Evolutionary conservation across 108 stramenopile species (phyloP).

Genomic region (Halocafeteria seosinensis): DNA sequence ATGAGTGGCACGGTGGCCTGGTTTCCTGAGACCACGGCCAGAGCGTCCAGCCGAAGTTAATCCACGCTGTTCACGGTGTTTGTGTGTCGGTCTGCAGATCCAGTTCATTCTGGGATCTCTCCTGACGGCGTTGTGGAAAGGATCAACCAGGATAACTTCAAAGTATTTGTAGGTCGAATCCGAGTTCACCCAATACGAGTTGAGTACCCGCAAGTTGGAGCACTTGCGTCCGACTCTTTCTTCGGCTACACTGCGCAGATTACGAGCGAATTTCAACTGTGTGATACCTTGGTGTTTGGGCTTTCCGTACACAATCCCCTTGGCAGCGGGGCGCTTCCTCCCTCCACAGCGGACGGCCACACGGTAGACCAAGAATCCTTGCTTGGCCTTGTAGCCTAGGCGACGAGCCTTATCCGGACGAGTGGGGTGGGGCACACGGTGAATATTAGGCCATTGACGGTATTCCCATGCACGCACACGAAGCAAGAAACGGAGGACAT

Average conservation of each 20-base stretch:
- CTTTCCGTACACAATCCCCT: conserved; percentile 99
- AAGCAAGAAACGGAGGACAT: conserved; percentile 95
- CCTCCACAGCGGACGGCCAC: conserved; percentile 97
- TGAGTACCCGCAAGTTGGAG: conserved; percentile 88
- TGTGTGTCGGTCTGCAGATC: conserved; percentile 96
- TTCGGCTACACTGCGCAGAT: conserved; percentile 86
- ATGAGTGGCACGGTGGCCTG: conserved; percentile 93
- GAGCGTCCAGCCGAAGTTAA: conserved; percentile 95
- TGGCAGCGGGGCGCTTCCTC: conserved; percentile 94
- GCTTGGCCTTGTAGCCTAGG: conserved; percentile 99
- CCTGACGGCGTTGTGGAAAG: conserved; percentile 77
- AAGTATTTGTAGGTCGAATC: conserved; percentile 99
- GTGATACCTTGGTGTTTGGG: conserved; percentile 99
- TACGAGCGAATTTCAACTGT: conserved; percentile 94
- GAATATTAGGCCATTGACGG: conserved; percentile 88
- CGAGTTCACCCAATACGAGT: conserved; percentile 99
- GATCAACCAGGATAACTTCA: conserved; percentile 96
- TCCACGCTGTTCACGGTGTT: conserved; percentile 97
- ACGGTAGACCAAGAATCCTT: conserved; percentile 91
- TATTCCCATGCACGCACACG: conserved; percentile 99
- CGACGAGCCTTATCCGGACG: conserved; percentile 99
- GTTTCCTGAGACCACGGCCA: conserved; percentile 88
- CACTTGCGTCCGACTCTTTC: conserved; percentile 92
- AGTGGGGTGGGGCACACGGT: conserved; percentile 67
- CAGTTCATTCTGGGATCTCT: conserved; percentile 98